Evolutionary conservation across 2,329 filamentous ascomycete species (phyloP), one percentile per base, ranked within the genome.

Genomic region (Colletotrichum camelliae): DNA sequence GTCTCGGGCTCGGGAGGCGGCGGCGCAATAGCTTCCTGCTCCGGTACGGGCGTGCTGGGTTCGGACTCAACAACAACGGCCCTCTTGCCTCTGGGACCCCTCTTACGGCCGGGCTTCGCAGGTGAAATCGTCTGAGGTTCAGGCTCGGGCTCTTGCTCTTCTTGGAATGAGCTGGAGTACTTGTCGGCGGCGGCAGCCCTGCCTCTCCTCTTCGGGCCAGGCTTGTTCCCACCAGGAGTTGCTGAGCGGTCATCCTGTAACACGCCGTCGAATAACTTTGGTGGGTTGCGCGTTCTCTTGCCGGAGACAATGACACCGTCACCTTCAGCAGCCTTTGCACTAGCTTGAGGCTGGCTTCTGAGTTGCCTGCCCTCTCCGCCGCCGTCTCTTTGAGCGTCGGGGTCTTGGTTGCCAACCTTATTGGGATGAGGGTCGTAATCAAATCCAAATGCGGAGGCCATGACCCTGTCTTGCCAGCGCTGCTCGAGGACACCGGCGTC

Each of bases 391-490:
- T 93, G 91, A 12, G 86, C 87, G 43, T 89, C 84, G 1, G 91
- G 90, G 75, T 93, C 90, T 80, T 93, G 92, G 43, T 86, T 86
- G 24, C 91, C 91, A 74, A 92, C 86, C 81, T 90, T 90, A 75
- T 87, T 88, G 4, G 88, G 87, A 67, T 91, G 89, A 12, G 89
- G 86, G 78, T 93, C 91, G 78, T 92, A 91, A 75, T 92, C 89
- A 78, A 93, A 92, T 18, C 89, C 88, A 79, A 93, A 93, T 2
- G 88, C 86, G 76, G 89, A 86, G 9, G 91, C 91, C 87, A 91
- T 90, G 76, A 92, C 85, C 71, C 86, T 86, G 82, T 93, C 91
- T 80, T 93, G 89, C 75, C 75, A 78, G 15, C 77, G 75, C 33
- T 77, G 85, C 58, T 89, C 86, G 29, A 86, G 83, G 1, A 86